Evolutionary conservation across 306 rosid genomes (phyloP).

Genomic region (Inga laurina): DNA sequence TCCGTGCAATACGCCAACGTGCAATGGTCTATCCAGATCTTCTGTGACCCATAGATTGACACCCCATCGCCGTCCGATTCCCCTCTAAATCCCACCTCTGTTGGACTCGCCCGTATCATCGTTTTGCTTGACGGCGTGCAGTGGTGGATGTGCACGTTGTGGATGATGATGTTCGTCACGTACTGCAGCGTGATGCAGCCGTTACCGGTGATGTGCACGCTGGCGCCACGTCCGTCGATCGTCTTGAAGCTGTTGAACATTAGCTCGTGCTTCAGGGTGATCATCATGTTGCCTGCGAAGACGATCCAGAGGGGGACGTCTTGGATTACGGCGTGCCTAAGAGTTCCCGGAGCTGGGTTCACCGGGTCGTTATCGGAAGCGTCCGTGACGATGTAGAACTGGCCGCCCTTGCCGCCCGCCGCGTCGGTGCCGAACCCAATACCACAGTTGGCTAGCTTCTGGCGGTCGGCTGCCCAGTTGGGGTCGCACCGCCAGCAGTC

Average conservation of each 20-base stretch:
- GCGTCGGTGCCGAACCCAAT: constrained; percentile 66
- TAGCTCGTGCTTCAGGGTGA: constrained; percentile 64
- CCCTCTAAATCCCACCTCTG: constrained; percentile 67
- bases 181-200: constrained; percentile 70
- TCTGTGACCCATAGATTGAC: constrained; percentile 66
- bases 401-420: constrained; percentile 68
- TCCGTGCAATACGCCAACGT: constrained; percentile 82
- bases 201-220: constrained; percentile 61
- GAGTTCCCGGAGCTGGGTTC: constrained; percentile 57
- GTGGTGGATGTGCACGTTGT: constrained; percentile 71
- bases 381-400: constrained; percentile 61
- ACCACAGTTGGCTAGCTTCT: constrained; percentile 67
- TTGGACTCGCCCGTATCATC: constrained; percentile 72
- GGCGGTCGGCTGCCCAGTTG: constrained; percentile 50
- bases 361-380: constrained; percentile 59
- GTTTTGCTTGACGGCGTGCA: constrained; percentile 63
- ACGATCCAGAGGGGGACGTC: constrained; percentile 80
- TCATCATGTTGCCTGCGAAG: constrained; percentile 77
- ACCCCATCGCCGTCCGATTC: constrained; percentile 89
- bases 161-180: constrained; percentile 64
- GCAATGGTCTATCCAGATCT: constrained; percentile 92
- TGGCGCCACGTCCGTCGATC: constrained; percentile 67
- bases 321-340: constrained; percentile 70
- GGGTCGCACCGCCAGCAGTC: constrained; percentile 73
- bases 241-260: constrained; percentile 74